phyloP scores from a whole-genome alignment of 139 green algal species.

The Deuterostichococcus epilithicus region DNA sequence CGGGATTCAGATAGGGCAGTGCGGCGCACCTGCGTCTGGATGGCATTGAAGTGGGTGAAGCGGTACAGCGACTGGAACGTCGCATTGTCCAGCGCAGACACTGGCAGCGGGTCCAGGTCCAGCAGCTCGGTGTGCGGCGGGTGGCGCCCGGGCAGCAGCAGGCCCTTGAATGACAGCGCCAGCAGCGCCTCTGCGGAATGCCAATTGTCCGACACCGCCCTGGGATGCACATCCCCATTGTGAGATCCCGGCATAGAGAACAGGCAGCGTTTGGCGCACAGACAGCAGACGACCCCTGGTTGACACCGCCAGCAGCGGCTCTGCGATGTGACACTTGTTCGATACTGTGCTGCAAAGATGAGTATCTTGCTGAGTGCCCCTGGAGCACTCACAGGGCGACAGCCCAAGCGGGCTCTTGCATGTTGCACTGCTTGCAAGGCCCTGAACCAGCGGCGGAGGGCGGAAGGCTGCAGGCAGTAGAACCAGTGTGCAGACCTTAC shows the following conservation, averaged over 20 bases:
- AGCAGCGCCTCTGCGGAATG: slow-evolving; percentile 59
- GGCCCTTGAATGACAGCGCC: slow-evolving; percentile 60
- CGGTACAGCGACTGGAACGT: slow-evolving; percentile 75
- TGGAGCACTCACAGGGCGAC: too few species aligned
- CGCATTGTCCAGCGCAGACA: slow-evolving; percentile 70
- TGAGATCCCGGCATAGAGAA: too few species aligned
- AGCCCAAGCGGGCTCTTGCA: too few species aligned
- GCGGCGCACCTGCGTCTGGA: slow-evolving; percentile 81
- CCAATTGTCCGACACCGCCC: slow-evolving; percentile 80
- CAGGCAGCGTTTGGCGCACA: too few species aligned
- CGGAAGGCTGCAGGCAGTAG: neutral
- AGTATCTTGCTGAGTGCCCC: too few species aligned
- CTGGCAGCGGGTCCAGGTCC: slow-evolving; percentile 88
- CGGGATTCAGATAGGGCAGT: too few species aligned
- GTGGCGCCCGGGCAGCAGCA: slow-evolving; percentile 74
- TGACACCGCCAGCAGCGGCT: neutral
- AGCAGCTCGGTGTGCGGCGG: slow-evolving; percentile 82
- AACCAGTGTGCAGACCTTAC: neutral
- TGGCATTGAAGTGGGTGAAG: slow-evolving; percentile 98
- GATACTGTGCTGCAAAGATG: too few species aligned
- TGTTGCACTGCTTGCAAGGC: neutral
- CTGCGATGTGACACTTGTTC: neutral
- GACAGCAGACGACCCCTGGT: too few species aligned
- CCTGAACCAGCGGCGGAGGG: neutral
- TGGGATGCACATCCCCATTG: slow-evolving; percentile 36